A percentile compares a stretch with the other conserved stretches of the same genome.
Conservation (phyloP, 768 basidiomycete species). For the Boletellus sp. region DNA sequence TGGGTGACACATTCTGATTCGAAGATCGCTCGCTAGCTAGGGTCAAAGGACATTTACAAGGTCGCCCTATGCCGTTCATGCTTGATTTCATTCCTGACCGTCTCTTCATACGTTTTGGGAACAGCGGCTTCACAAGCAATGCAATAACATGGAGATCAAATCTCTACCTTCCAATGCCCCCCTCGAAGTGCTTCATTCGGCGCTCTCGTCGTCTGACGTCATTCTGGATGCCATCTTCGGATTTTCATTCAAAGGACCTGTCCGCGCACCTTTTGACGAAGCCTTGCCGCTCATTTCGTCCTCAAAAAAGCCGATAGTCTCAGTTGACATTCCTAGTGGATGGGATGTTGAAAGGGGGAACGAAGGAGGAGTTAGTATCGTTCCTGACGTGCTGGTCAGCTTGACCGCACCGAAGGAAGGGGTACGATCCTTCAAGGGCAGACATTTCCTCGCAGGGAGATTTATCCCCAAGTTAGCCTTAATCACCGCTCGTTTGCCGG, state of each 20-base stretch:
- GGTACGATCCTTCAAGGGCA: conserved; percentile 67
- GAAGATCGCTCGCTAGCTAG: conserved; percentile 51
- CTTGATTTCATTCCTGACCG: background rate
- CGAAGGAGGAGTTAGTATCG: conserved; percentile 49
- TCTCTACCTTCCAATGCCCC: conserved; percentile 55
- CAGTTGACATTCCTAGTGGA: conserved; percentile 94
- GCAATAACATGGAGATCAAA: conserved; percentile 82
- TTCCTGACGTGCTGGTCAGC: conserved; percentile 80
- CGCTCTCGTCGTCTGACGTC: conserved; percentile 65
- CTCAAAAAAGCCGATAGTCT: conserved; percentile 77
- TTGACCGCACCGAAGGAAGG: conserved; percentile 95
- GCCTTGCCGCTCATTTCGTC: conserved; percentile 64
- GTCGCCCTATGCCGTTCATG: conserved; percentile 32
- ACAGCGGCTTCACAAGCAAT: conserved; percentile 81
- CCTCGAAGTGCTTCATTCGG: conserved; percentile 42
- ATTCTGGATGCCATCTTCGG: conserved; percentile 96
- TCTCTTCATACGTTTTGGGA: background rate
- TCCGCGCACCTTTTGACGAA: conserved; percentile 81
- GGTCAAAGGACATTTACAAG: conserved; percentile 90
- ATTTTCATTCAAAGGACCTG: conserved; percentile 92
- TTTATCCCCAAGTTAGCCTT: conserved; percentile 80
- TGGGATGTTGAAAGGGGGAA: conserved; percentile 91
- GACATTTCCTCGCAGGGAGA: conserved; percentile 91
- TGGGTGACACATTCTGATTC: background rate
- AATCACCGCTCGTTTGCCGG: background rate